Conservation (phyloP, 768 basidiomycete genomes). For the Tricholoma saponaceum region DNA sequence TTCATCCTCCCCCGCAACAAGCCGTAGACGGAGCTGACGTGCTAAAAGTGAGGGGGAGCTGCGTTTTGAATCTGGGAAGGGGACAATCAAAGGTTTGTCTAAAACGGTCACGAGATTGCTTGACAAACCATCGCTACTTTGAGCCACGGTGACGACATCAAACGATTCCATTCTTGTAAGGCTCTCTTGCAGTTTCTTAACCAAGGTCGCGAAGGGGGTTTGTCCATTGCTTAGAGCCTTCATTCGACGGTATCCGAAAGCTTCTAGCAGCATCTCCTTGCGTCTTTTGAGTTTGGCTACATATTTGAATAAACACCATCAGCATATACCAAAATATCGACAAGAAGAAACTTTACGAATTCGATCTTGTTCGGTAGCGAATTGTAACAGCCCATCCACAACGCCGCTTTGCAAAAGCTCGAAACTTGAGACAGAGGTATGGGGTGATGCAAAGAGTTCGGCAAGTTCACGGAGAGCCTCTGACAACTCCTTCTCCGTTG, state of each 20-base stretch:
- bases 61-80: slow-evolving; percentile 71
- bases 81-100: neutral
- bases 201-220: slow-evolving; percentile 70
- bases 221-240: slow-evolving; percentile 41
- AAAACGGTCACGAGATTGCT: slow-evolving; percentile 1
- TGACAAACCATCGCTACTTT: slow-evolving; percentile 72
- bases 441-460: slow-evolving; percentile 69
- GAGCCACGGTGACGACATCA: slow-evolving; percentile 87
- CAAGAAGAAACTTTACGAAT: slow-evolving; percentile 38
- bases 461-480: slow-evolving; percentile 73
- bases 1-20: slow-evolving; percentile 80
- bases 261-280: slow-evolving; percentile 75
- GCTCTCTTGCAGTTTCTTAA: slow-evolving; percentile 95
- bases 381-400: slow-evolving; percentile 80
- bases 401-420: slow-evolving; percentile 93
- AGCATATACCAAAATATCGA: neutral
- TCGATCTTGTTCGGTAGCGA: slow-evolving; percentile 67
- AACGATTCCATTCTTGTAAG: slow-evolving; percentile 94
- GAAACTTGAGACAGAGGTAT: slow-evolving; percentile 88
- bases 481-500: slow-evolving; percentile 59
- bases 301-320: slow-evolving; percentile 5
- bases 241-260: slow-evolving; percentile 57
- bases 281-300: slow-evolving; percentile 63
- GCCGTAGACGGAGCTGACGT: slow-evolving; percentile 82
- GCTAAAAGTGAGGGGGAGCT: slow-evolving; percentile 90